A percentile compares a stretch with the other conserved stretches of the same genome.
Evolutionary conservation across 148 eudicot species (phyloP).

Genomic region (Cornus kousa): DNA sequence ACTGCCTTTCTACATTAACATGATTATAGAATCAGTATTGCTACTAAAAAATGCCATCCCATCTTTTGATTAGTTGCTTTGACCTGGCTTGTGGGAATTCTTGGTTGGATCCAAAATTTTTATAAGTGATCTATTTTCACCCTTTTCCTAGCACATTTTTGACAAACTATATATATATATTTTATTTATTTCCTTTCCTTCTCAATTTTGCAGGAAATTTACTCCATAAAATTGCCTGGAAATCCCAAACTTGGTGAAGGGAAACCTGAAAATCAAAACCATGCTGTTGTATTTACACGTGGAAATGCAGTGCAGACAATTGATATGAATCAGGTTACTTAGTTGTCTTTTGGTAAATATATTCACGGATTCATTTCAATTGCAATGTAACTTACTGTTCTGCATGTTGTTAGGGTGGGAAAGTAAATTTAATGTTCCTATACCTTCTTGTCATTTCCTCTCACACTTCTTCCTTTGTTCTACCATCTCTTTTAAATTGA

Average conservation of each 20-base stretch:
- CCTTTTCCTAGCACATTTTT: background rate
- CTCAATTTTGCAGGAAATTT: constrained; percentile 67
- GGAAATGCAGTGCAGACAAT: constrained; percentile 97
- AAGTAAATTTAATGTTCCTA: no score
- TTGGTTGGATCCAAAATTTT: background rate
- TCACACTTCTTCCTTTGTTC: no score
- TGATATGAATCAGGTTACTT: constrained; percentile 94
- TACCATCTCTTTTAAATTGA: no score
- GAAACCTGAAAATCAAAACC: constrained; percentile 98
- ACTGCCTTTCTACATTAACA: background rate
- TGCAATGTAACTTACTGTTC: no score
- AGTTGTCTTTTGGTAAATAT: background rate
- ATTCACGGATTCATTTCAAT: background rate
- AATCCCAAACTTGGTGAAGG: constrained; percentile 99
- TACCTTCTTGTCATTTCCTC: no score
- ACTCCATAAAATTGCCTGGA: constrained; percentile 88
- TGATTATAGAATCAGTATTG: background rate
- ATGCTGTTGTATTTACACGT: constrained; percentile 91
- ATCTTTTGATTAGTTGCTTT: background rate
- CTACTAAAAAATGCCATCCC: background rate
- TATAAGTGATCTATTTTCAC: background rate
- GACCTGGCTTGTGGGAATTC: background rate
- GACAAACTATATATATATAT: background rate
- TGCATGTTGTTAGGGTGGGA: no score
- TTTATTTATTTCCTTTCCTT: background rate